A percentile compares a stretch with the other conserved stretches of the same genome.
Evolutionary conservation across 352 stramenopile genomes (phyloP).

Genomic region (Phytophthora fragariae): DNA sequence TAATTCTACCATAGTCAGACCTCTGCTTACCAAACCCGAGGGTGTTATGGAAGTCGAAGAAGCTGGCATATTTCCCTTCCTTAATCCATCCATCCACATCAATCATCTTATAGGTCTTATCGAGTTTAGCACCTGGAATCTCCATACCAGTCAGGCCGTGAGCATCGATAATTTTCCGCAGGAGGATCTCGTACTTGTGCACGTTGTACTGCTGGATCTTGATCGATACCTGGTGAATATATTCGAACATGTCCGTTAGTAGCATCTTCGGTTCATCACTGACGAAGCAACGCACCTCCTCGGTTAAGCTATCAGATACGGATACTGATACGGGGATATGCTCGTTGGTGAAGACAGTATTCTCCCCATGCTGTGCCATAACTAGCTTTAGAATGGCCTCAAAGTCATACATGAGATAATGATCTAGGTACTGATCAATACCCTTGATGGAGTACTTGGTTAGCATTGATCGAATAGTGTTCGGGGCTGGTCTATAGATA

Average conservation of each 20-base stretch:
- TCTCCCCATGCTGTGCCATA: slow-evolving; percentile 1
- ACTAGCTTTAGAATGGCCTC: slow-evolving; percentile 10
- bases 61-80: background rate
- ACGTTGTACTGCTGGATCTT: slow-evolving; percentile 3
- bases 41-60: slow-evolving; percentile 1
- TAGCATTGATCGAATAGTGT: background rate
- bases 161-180: slow-evolving; percentile 15
- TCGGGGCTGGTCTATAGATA: background rate
- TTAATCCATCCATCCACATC: slow-evolving; percentile 5
- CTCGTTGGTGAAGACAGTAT: slow-evolving; percentile 11
- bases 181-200: too few species aligned
- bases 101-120: slow-evolving; percentile 5
- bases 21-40: background rate
- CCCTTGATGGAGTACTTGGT: slow-evolving; percentile 11
- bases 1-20: background rate
- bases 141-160: slow-evolving; percentile 8
- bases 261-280: background rate
- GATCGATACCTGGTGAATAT: too few species aligned
- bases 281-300: slow-evolving; percentile 1
- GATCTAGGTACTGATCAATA: too few species aligned
- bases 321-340: slow-evolving; percentile 13
- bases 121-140: background rate
- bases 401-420: too few species aligned
- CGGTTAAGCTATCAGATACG: slow-evolving; percentile 5
- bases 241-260: slow-evolving; percentile 3